Percentiles rank a stretch among this genome's conserved stretches.
Evolutionary conservation across 805 yeast genomes (phyloP).

Genomic region (Saturnispora saitoi): DNA sequence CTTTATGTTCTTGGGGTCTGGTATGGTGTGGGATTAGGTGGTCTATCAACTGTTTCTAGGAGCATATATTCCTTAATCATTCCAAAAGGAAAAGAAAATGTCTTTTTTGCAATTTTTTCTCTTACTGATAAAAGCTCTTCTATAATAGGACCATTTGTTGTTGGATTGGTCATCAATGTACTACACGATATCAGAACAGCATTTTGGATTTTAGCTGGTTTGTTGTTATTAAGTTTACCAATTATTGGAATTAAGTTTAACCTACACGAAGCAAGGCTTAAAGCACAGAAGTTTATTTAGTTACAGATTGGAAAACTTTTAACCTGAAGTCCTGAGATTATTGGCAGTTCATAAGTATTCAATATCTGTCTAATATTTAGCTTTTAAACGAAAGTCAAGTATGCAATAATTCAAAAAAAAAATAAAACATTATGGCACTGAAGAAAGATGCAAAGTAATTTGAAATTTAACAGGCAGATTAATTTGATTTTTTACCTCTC

Average conservation of each 20-base stretch:
- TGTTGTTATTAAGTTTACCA: slow-evolving; percentile 49
- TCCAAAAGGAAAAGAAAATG: slow-evolving; percentile 67
- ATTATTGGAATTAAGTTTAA: slow-evolving; percentile 43
- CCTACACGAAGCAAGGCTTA: slow-evolving; percentile 47
- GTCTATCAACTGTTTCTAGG: slow-evolving; percentile 59
- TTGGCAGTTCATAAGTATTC: not conserved
- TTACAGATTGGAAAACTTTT: no score
- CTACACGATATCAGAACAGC: slow-evolving; percentile 70
- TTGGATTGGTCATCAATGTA: slow-evolving; percentile 63
- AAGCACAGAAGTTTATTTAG: slow-evolving; percentile 1
- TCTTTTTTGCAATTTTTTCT: slow-evolving; percentile 66
- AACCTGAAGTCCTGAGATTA: not conserved
- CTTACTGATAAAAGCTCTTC: slow-evolving; percentile 79
- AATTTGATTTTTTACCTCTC: no score
- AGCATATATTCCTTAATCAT: slow-evolving; percentile 60
- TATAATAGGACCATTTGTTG: slow-evolving; percentile 60
- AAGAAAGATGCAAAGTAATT: no score
- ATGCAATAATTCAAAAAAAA: no score
- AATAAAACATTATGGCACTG: no score
- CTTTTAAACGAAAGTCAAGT: no score
- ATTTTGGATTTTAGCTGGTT: slow-evolving; percentile 50
- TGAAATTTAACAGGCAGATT: no score
- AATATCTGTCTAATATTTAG: no score
- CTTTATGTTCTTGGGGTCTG: slow-evolving; percentile 62
- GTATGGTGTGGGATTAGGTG: slow-evolving; percentile 74